Base-by-base conservation (phyloP, 192 early-diverging fungal species). In the Entomortierella parvispora region DNA sequence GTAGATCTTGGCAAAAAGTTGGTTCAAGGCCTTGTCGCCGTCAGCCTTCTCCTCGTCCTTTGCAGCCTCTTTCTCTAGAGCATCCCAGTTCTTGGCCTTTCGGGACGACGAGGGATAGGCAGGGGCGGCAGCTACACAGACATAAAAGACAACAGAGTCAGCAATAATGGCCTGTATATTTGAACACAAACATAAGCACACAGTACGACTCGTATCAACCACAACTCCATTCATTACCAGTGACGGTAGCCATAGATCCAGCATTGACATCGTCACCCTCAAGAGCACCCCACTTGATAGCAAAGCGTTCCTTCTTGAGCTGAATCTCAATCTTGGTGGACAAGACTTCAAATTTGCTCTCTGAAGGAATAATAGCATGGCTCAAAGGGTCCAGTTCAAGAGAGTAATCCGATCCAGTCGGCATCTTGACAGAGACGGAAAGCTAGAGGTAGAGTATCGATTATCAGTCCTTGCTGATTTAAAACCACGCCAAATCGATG, bases 321-420 rank as follows among this genome's bases (percentile, higher is more conserved):
- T 82, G 85, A 47, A 99, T 86, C 83, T 98, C 96, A 60, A 99
- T 88, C 83, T 99, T 99, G 45, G 96, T 99, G 18, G 90, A 90
- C 26, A 99, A 81, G 12, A 98, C 79, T 62, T 91, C 88, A 67
- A 71, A 95, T 43, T 86, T 76, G 65, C 85, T 89, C 61, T 89
- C 86, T 4, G 68, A 58, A 5, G 95, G 93, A 51, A 87, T 82
- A 58, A 99, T 92, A 9, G 68, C 74, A 48, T 94, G 91, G 56
- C 87, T 79, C 18, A 99, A 80, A 1, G 96, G 95, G 45, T 97
- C 96, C 51, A 99, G 85, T 49, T 96, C 95, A 26, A 95, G 85
- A 56, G 87, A 88, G 84, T 92, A 95, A 25, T 95, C 96, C 20
- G 91, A 85, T 14, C 94, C 94, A 29, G 81, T 87, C 14, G 95